phyloP scores from a whole-genome alignment of 768 basidiomycete genomes.

The Phlebiopsis flavidoalba region DNA sequence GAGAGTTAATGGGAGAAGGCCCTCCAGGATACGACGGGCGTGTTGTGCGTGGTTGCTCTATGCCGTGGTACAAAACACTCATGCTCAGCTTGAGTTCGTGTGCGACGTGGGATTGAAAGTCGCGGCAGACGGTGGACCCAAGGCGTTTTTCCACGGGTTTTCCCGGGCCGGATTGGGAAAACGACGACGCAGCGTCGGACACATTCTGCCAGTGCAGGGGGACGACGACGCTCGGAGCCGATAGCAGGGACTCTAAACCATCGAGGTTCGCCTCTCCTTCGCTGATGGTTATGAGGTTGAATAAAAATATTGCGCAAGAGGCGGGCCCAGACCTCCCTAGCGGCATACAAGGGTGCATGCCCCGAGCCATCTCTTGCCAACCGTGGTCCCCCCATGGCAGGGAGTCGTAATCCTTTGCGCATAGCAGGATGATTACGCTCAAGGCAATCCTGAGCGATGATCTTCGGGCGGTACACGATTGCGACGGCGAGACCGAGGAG shows the following conservation, averaged over 20 bases:
- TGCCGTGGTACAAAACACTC: background rate
- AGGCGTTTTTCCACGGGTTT: background rate
- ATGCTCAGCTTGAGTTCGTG: background rate
- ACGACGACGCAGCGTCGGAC: background rate
- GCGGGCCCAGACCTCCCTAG: background rate
- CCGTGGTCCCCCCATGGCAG: no score
- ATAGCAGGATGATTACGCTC: no score
- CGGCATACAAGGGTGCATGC: background rate
- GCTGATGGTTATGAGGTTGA: background rate
- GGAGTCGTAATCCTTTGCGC: no score
- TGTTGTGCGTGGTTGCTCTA: background rate
- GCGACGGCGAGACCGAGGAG: no score
- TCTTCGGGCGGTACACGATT: no score
- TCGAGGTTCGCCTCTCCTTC: background rate
- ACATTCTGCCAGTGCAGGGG: background rate
- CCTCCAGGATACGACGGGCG: background rate
- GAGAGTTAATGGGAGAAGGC: background rate
- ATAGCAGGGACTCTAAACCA: background rate
- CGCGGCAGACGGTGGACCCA: background rate
- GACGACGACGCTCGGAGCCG: background rate
- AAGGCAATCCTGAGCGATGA: no score
- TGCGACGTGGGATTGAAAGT: background rate
- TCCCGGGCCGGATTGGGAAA: background rate
- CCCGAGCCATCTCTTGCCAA: background rate
- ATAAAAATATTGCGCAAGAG: background rate